Evolutionary conservation across 73 alveolate species (phyloP).

Genomic region (Tetrahymena borealis): DNA sequence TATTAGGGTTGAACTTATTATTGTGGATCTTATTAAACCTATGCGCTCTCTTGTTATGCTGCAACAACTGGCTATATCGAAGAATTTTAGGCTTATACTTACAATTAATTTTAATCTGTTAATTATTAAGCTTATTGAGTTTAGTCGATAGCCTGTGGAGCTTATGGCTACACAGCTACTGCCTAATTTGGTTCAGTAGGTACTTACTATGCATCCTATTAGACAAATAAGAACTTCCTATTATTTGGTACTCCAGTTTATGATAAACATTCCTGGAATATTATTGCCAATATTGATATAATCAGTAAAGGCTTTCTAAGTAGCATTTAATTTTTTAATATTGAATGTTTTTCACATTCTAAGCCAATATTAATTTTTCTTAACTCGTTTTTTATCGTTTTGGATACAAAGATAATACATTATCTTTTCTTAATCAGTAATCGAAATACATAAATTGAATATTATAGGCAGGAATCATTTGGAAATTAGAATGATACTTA

Average conservation of each 20-base stretch:
- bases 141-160: not conserved
- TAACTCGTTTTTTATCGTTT: not conserved
- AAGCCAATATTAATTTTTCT: not conserved
- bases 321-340: not conserved
- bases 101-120: not conserved
- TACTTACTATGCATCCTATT: not conserved
- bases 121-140: not conserved
- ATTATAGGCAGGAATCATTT: too few relatives aligned
- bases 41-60: too few relatives aligned
- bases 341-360: not conserved
- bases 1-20: too few relatives aligned
- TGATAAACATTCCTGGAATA: not conserved
- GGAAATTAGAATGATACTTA: too few relatives aligned
- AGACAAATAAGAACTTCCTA: not conserved
- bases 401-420: too few relatives aligned
- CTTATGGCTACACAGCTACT: not conserved
- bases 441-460: too few relatives aligned
- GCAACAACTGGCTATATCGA: not conserved
- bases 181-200: too few relatives aligned
- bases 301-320: not conserved
- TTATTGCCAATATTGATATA: not conserved
- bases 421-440: too few relatives aligned
- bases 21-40: too few relatives aligned
- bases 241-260: not conserved
- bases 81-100: not conserved